A percentile compares a stretch with the other conserved stretches of the same genome.
Conservation (phyloP, 2,329 filamentous ascomycete species). For the Colletotrichum noveboracense region DNA sequence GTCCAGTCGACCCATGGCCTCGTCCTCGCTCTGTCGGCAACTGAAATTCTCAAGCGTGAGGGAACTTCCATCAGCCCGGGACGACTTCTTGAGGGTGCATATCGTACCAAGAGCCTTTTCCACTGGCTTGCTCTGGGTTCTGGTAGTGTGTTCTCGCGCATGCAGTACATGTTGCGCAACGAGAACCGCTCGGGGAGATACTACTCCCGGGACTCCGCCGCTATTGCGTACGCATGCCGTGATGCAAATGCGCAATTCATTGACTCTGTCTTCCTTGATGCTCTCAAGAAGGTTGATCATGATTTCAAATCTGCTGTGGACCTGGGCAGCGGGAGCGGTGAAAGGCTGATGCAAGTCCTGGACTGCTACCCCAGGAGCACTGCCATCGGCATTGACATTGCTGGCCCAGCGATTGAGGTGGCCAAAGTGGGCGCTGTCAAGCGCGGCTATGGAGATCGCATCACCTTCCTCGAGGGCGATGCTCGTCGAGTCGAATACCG, state of each 20-base stretch:
- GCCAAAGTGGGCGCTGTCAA: background rate
- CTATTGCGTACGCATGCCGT: constrained; percentile 16
- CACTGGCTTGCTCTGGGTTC: background rate
- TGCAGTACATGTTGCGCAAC: background rate
- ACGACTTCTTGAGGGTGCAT: background rate
- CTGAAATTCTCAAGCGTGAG: background rate
- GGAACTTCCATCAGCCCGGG: background rate
- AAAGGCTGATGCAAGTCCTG: constrained; percentile 19
- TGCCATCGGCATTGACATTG: constrained; percentile 23
- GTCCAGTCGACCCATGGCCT: background rate
- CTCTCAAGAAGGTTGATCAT: background rate
- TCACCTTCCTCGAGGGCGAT: constrained; percentile 1
- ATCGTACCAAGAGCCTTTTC: background rate
- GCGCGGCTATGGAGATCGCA: background rate
- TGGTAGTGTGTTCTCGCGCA: background rate
- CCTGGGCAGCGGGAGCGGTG: constrained; percentile 22
- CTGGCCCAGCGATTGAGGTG: constrained; percentile 5
- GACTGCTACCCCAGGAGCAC: constrained; percentile 1
- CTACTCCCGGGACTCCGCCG: constrained; percentile 16
- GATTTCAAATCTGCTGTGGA: constrained; percentile 16
- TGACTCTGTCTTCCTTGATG: background rate
- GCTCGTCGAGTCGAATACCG: background rate
- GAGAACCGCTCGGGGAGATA: constrained; percentile 9
- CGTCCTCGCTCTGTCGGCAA: background rate
- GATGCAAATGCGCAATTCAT: background rate